Base-by-base conservation (phyloP, 352 stramenopile genomes). In the Saprolegnia diclina region DNA sequence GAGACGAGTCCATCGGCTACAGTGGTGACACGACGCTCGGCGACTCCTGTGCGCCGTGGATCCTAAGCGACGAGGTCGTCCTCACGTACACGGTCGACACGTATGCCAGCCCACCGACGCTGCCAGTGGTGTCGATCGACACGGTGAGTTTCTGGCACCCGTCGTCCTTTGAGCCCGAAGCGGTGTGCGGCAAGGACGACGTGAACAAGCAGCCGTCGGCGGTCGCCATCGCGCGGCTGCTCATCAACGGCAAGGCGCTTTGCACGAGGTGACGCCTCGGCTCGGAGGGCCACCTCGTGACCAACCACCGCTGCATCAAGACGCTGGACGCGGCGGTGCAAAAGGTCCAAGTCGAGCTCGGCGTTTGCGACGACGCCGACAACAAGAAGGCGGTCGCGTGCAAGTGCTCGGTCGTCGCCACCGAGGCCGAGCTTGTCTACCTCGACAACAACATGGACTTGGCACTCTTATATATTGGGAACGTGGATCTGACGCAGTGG, bases 191-290 rank as follows among this genome's bases (percentile, higher is more conserved):
- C 29, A 35, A 35, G 29, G 5, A 35, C 29, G 5, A 35, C 29
- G n/a, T n/a, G n/a, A n/a, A n/a, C n/a, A n/a, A n/a, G n/a, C n/a
- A n/a, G n/a, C n/a, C n/a, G n/a, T 35, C 29, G 29, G 29, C 6
- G n/a, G n/a, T n/a, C n/a, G n/a, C n/a, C n/a, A n/a, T n/a, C n/a
- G 82, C 79, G 38, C 67, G 80, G 21, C 61, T 90, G 32, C 63
- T 81, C 0, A 87, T 88, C 53, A 29, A 29, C 54, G 35, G 54
- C 13, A 45, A n/a, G 18, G 1, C 14, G 18, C 89, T 75, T 0
- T 89, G 82, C 71, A 88, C 82, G 1, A 78, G 71, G 21, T 90
- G 78, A 79, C 64, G 89, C 14, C 46, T 90, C n/a, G 82, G 82
- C 32, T 84, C 78, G 10, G 63, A 80, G 38, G 77, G 78, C 5